Percentiles rank a stretch among this genome's conserved stretches.
Evolutionary conservation across 768 basidiomycete species (phyloP).

Genomic region (Lentinula sp.): DNA sequence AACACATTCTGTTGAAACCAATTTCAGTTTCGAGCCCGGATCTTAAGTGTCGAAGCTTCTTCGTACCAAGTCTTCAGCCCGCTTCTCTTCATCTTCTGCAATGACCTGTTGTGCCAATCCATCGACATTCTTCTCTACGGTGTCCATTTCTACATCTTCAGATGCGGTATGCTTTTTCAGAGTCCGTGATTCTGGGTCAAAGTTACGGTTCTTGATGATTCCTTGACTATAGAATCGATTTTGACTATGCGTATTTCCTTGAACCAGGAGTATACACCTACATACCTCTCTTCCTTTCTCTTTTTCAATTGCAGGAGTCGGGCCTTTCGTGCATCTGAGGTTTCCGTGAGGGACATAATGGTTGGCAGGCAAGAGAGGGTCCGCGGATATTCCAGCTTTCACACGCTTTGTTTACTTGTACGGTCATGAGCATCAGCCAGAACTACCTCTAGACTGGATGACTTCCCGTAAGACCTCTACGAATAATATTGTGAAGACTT

Average conservation of each 20-base stretch:
- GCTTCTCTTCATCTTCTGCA: slow-evolving; percentile 76
- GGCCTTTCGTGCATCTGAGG: slow-evolving; percentile 75
- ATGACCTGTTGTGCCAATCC: slow-evolving; percentile 85
- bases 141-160: slow-evolving; percentile 63
- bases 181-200: slow-evolving; percentile 83
- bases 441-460: background rate
- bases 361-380: background rate
- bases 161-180: slow-evolving; percentile 55
- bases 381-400: background rate
- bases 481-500: background rate
- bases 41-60: background rate
- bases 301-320: slow-evolving; percentile 73
- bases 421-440: background rate
- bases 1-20: slow-evolving; percentile 67
- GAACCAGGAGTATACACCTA: background rate
- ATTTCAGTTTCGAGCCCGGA: slow-evolving; percentile 1
- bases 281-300: slow-evolving; percentile 60
- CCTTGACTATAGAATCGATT: slow-evolving; percentile 30
- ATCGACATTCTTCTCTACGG: slow-evolving; percentile 80
- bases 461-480: no score
- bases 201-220: slow-evolving; percentile 71
- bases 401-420: background rate
- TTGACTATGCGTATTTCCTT: background rate
- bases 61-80: slow-evolving; percentile 83
- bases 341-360: slow-evolving; percentile 64